Percentiles rank a stretch among this genome's conserved stretches.
These are phyloP conservation scores for Ophiostoma angusticollis DNA, from an alignment of 2,329 filamentous ascomycete species.

Conservation along the genomic window DNA sequence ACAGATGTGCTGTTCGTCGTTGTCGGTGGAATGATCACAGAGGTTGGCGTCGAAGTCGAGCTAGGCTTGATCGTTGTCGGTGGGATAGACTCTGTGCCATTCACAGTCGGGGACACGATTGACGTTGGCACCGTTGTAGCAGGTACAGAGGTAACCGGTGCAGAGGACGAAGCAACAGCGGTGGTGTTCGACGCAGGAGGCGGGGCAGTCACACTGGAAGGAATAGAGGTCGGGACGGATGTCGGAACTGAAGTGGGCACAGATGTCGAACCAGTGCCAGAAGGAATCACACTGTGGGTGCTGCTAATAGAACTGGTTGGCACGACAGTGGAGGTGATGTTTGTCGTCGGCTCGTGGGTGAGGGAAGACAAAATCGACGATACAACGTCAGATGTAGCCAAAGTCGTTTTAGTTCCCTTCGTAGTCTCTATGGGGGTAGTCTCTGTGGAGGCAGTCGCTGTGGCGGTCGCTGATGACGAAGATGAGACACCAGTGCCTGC, in stretches of 20 bases:
- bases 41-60: conserved; percentile 1
- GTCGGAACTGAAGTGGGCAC: not conserved
- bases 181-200: conserved; percentile 5
- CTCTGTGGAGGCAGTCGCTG: conserved; percentile 1
- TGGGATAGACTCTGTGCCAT: conserved; percentile 2
- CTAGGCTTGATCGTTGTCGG: not conserved
- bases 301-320: not conserved
- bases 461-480: not conserved
- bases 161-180: conserved; percentile 2
- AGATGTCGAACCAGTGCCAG: not conserved
- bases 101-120: not conserved
- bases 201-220: conserved; percentile 1
- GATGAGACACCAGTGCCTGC: conserved; percentile 4
- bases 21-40: conserved; percentile 5
- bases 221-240: conserved; percentile 1
- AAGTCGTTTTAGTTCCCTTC: too few species aligned
- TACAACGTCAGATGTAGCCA: too few species aligned
- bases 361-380: conserved; percentile 6
- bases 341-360: conserved; percentile 1
- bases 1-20: conserved; percentile 12
- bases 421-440: not conserved
- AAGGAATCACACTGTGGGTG: too few species aligned
- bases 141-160: conserved; percentile 1
- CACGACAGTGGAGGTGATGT: not conserved
- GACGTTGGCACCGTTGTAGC: conserved; percentile 1